A percentile compares a stretch with the other conserved stretches of the same genome.
These are phyloP conservation scores for Pseudotulostoma volvatum DNA, from an alignment of 495 filamentous ascomycete species.

Conservation along the genomic window DNA sequence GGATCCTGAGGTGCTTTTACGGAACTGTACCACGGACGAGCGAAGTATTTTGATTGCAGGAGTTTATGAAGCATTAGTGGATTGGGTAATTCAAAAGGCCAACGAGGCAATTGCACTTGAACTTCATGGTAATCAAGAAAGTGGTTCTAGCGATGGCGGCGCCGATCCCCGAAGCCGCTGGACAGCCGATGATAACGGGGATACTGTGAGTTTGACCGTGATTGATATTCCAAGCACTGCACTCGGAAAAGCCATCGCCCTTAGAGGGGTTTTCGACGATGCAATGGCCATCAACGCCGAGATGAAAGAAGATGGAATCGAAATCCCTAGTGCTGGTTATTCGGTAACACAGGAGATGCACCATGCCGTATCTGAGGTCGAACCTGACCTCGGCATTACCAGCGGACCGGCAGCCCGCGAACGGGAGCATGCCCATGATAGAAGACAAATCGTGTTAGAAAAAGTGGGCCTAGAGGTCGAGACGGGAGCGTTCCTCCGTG, in stretches of 20 bases:
- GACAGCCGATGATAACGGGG: slow-evolving; percentile 49
- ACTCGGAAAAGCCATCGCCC: slow-evolving; percentile 67
- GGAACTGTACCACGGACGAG: slow-evolving; percentile 67
- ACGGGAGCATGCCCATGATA: slow-evolving; percentile 62
- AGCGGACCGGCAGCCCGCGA: slow-evolving; percentile 47
- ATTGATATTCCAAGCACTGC: slow-evolving; percentile 69
- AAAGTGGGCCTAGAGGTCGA: slow-evolving; percentile 73
- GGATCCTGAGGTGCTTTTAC: slow-evolving; percentile 67
- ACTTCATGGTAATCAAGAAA: slow-evolving; percentile 48
- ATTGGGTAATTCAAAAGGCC: slow-evolving; percentile 80
- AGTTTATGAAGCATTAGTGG: slow-evolving; percentile 85
- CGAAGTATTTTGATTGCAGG: slow-evolving; percentile 67
- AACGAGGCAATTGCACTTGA: slow-evolving; percentile 77
- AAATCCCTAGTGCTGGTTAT: slow-evolving; percentile 46
- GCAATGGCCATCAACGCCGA: slow-evolving; percentile 82
- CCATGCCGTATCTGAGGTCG: slow-evolving; percentile 59
- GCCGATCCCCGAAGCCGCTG: slow-evolving; percentile 40
- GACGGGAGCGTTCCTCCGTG: slow-evolving; percentile 63
- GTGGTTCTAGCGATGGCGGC: slow-evolving; percentile 38
- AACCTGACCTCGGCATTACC: slow-evolving; percentile 66
- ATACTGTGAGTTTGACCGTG: slow-evolving; percentile 79
- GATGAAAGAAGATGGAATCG: slow-evolving; percentile 89
- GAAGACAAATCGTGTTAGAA: slow-evolving; percentile 66
- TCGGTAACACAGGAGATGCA: slow-evolving; percentile 78
- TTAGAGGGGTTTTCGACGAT: slow-evolving; percentile 87